These are phyloP conservation scores for Auricularia sp. DNA, from an alignment of 768 basidiomycete genomes.

Conservation along the genomic window DNA sequence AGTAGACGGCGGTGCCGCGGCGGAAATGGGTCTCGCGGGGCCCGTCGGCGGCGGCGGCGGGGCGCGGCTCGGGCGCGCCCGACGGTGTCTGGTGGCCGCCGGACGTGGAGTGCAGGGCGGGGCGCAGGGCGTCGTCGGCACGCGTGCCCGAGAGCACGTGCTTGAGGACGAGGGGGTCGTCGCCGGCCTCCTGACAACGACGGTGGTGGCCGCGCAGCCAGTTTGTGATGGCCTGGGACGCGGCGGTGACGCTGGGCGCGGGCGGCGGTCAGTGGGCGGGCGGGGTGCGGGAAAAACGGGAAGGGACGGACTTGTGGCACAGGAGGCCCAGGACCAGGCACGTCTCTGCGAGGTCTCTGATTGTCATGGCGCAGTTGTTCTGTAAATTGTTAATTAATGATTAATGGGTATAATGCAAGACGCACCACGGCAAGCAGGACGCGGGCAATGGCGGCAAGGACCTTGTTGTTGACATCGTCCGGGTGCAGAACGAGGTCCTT, in stretches of 20 bases:
- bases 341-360: slow-evolving; percentile 75
- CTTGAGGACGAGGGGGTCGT: slow-evolving; percentile 62
- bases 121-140: slow-evolving; percentile 62
- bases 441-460: slow-evolving; percentile 62
- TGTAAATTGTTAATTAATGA: slow-evolving; percentile 14
- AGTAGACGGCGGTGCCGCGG: slow-evolving; percentile 73
- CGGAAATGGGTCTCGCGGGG: slow-evolving; percentile 58
- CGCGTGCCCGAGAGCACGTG: slow-evolving; percentile 63
- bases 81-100: slow-evolving; percentile 46
- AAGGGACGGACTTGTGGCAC: slow-evolving; percentile 60
- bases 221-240: slow-evolving; percentile 74
- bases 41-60: slow-evolving; percentile 7
- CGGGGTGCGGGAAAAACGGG: slow-evolving; percentile 9
- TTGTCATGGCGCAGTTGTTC: slow-evolving; percentile 78
- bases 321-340: slow-evolving; percentile 51
- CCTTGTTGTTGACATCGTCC: slow-evolving; percentile 62
- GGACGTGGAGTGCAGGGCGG: slow-evolving; percentile 56
- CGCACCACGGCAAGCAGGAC: slow-evolving; percentile 66
- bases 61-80: slow-evolving; percentile 6
- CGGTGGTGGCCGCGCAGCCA: slow-evolving; percentile 65
- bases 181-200: slow-evolving; percentile 60
- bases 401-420: slow-evolving; percentile 1
- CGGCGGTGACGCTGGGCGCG: slow-evolving; percentile 53
- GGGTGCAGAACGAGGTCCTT: slow-evolving; percentile 57
- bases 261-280: slow-evolving; percentile 4